Evolutionary conservation across 2,329 filamentous ascomycete species (phyloP).

Genomic region (Talaromyces sp.): DNA sequence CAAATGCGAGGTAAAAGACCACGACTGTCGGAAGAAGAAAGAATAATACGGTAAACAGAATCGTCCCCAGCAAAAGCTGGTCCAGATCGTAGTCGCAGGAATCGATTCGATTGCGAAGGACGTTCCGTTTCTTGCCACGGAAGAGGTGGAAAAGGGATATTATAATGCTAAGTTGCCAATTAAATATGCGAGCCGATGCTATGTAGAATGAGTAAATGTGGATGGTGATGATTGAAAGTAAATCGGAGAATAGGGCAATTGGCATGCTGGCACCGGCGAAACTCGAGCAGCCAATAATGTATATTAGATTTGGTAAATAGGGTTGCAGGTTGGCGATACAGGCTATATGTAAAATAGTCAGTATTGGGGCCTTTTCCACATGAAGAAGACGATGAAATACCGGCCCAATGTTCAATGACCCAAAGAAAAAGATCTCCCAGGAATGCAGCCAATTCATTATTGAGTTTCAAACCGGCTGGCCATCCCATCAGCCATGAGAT

Average conservation of each 20-base stretch:
- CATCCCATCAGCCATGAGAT: constrained; percentile 95
- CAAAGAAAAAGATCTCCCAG: constrained; percentile 93
- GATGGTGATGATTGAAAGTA: constrained; percentile 84
- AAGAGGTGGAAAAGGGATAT: constrained; percentile 98
- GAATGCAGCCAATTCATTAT: constrained; percentile 89
- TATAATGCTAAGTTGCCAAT: constrained; percentile 97
- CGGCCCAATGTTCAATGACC: constrained; percentile 98
- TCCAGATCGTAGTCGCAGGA: constrained; percentile 98
- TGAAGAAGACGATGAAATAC: constrained; percentile 47
- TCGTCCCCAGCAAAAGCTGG: constrained; percentile 91
- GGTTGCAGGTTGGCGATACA: constrained; percentile 76
- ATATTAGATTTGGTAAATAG: constrained; percentile 78
- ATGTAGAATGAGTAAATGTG: constrained; percentile 99
- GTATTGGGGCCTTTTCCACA: background rate
- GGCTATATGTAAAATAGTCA: constrained; percentile 44
- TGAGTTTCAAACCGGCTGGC: constrained; percentile 92
- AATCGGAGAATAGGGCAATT: constrained; percentile 89
- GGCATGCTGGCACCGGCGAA: constrained; percentile 97
- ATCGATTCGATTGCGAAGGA: constrained; percentile 94
- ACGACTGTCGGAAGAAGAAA: constrained; percentile 92
- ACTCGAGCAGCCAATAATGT: constrained; percentile 88
- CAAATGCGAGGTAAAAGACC: constrained; percentile 96
- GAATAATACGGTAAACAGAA: constrained; percentile 91
- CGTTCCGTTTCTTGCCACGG: constrained; percentile 95
- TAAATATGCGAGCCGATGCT: constrained; percentile 91